phyloP scores from a whole-genome alignment of 2,329 filamentous ascomycete species.

The Aspergillus pseudoglaucus region DNA sequence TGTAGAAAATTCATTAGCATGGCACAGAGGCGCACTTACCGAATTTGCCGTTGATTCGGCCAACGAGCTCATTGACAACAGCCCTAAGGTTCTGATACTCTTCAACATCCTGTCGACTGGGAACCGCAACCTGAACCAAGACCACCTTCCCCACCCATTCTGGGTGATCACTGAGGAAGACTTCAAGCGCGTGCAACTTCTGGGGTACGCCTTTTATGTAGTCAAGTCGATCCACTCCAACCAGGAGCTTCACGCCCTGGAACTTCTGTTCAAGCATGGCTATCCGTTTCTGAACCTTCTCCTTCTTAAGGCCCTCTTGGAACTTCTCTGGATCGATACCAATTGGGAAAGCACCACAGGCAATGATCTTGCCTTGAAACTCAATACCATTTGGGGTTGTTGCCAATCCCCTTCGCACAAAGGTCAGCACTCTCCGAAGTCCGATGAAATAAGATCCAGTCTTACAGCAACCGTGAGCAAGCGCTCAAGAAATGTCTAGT shows the following conservation, averaged over 20 bases:
- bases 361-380: conserved; percentile 79
- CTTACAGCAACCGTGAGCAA: conserved; percentile 84
- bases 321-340: conserved; percentile 98
- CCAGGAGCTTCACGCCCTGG: conserved; percentile 90
- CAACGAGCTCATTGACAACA: conserved; percentile 93
- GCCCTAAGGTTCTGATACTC: conserved; percentile 95
- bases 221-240: conserved; percentile 91
- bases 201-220: conserved; percentile 99
- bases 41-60: conserved; percentile 93
- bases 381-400: conserved; percentile 93
- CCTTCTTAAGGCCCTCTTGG: conserved; percentile 76
- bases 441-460: conserved; percentile 4
- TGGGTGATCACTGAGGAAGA: conserved; percentile 93
- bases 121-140: conserved; percentile 90
- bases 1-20: background rate
- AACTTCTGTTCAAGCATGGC: conserved; percentile 81
- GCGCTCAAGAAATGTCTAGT: conserved; percentile 95
- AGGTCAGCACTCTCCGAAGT: conserved; percentile 7
- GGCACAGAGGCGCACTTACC: conserved; percentile 39
- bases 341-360: conserved; percentile 92
- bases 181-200: conserved; percentile 91
- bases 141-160: conserved; percentile 98
- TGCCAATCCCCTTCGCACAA: conserved; percentile 33
- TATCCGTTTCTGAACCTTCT: conserved; percentile 82
- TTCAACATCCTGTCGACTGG: conserved; percentile 89